Evolutionary conservation across 345 rosid genomes (phyloP).

Genomic region (Eucalyptus sp.): DNA sequence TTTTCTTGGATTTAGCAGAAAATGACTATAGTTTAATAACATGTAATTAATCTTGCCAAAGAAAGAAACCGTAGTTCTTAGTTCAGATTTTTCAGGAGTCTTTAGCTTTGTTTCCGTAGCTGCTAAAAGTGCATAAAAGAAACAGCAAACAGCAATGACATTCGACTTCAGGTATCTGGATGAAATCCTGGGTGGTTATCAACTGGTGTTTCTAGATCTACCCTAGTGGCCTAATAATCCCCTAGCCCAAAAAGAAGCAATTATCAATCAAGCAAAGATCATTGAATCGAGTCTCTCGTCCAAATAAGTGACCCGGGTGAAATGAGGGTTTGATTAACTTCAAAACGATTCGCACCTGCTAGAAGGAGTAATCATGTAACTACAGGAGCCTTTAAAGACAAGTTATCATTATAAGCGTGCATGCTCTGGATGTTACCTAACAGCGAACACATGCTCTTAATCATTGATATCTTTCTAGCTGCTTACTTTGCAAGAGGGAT

Average conservation of each 20-base stretch:
- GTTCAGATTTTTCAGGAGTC: neutral
- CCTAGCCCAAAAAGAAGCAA: neutral
- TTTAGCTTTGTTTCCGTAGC: neutral
- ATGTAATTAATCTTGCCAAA: neutral
- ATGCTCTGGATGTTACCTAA: slow-evolving; percentile 1
- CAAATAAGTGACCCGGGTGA: neutral
- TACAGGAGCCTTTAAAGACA: neutral
- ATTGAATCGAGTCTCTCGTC: neutral
- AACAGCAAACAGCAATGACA: neutral
- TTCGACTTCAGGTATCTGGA: neutral
- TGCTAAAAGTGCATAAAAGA: neutral
- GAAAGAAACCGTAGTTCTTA: neutral
- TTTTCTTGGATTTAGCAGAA: neutral
- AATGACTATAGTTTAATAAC: neutral
- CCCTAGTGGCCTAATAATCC: neutral
- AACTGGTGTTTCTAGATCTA: neutral
- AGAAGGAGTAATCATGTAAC: neutral
- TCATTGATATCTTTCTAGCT: neutral
- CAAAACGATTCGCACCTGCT: neutral
- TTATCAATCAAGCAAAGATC: neutral
- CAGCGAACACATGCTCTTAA: neutral
- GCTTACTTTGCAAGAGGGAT: neutral
- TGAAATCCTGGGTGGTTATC: neutral
- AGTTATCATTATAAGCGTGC: neutral
- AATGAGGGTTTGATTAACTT: neutral